Conservation (phyloP, 176 grass and related monocot species). For the Oryza meridionalis region DNA sequence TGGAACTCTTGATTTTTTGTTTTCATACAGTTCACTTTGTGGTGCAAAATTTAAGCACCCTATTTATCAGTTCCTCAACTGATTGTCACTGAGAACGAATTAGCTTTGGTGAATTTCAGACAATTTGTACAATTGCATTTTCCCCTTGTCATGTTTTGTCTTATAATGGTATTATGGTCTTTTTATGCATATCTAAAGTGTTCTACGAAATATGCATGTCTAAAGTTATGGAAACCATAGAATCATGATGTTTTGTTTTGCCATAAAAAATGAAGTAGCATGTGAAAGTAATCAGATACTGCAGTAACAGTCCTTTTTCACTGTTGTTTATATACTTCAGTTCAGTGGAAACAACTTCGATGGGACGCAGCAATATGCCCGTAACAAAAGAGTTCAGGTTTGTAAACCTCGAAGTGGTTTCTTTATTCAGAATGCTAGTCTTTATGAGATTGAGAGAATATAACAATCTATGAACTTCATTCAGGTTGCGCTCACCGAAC, state of each 20-base stretch:
- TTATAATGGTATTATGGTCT: not conserved
- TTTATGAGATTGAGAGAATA: not conserved
- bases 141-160: not conserved
- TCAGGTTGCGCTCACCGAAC: conserved; percentile 86
- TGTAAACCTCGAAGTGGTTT: conserved; percentile 26
- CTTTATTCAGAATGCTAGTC: not conserved
- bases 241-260: conserved; percentile 18
- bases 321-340: conserved; percentile 50
- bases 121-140: not conserved
- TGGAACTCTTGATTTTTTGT: not conserved
- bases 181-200: not conserved
- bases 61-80: conserved; percentile 3
- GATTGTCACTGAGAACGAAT: not conserved
- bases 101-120: not conserved
- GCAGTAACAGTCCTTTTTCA: not conserved
- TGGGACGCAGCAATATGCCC: conserved; percentile 73
- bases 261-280: not conserved
- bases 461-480: conserved; percentile 21
- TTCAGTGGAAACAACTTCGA: conserved; percentile 73
- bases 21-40: not conserved
- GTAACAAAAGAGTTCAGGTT: conserved; percentile 97
- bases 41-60: not conserved
- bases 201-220: no score
- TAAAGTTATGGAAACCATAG: not conserved
- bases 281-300: not conserved